Conservation (phyloP, 164 flowering plant genomes). For the Sedum album region DNA sequence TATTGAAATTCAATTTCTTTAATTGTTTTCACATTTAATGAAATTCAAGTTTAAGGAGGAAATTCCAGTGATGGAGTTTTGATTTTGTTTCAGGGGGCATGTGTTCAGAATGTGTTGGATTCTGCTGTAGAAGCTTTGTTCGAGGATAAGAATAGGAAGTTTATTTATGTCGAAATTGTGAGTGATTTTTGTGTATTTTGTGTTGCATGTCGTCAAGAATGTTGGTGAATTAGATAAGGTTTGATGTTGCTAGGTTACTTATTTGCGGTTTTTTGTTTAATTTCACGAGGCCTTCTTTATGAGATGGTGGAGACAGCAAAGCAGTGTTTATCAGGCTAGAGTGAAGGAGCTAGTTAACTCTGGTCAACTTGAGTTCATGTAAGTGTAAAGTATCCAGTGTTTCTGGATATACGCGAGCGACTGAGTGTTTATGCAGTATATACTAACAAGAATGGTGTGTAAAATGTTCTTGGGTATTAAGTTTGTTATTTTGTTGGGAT, state of each 20-base stretch:
- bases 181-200: neutral
- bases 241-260: constrained; percentile 2
- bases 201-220: neutral
- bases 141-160: constrained; percentile 75
- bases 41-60: neutral
- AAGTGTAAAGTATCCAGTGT: constrained; percentile 5
- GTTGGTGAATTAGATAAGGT: neutral
- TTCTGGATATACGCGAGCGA: neutral
- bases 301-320: constrained; percentile 91
- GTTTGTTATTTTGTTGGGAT: neutral
- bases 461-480: neutral
- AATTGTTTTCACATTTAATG: neutral
- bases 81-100: constrained; percentile 32
- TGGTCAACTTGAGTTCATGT: constrained; percentile 93
- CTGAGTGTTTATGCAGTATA: neutral
- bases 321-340: constrained; percentile 30
- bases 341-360: constrained; percentile 59
- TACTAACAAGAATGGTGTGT: neutral
- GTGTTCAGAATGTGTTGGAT: constrained; percentile 84
- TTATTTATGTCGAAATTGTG: constrained; percentile 72
- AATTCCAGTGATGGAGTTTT: neutral
- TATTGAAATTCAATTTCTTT: constrained; percentile 10
- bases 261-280: neutral
- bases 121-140: constrained; percentile 61
- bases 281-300: constrained; percentile 77